Base-by-base conservation (phyloP, 2,329 filamentous ascomycete species). In the Exophiala viscosa region DNA sequence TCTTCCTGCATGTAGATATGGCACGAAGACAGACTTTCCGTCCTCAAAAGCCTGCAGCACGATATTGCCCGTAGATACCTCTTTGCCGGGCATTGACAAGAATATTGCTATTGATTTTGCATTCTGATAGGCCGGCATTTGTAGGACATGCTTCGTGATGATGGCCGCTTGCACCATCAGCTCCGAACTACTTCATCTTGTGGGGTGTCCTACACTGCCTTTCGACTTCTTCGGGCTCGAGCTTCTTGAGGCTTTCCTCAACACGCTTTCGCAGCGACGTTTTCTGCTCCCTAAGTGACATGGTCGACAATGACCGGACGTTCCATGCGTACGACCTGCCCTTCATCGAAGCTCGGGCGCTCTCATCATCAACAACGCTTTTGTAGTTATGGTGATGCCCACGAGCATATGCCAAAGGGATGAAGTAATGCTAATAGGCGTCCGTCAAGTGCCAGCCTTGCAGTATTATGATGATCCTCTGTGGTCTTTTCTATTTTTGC, bases 1-100 rank as follows among this genome's bases (percentile, higher is more conserved):
- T 11, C 67, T 62, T 13, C 64, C 61, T 40, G 62, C 48, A 72
- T 93, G 85, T 47, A 96, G 85, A 67, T 93, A 96, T 0, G 93
- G 93, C 43, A 99, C 85, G 69, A 90, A 97, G 52, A 99, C 90
- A 56, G 85, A 77, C 72, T 97, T 99, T 35, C 88, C 89, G 3
- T 76, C 70, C 5, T 73, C 71, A 20, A 99, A 76, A 10, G 92
- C 91, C 74, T 96, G 83, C 23, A 82, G 81, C 7, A 97, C 89
- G 49, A 97, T 89, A 44, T 78, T 75, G 46, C 85, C 83, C 1
- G 93, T 99, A 62, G 90, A 88, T 20, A 96, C 81, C 73, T 99
- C 93, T 18, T 85, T 87, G 8, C 77, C 74, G 1, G 91, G 90
- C 93, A 99, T 99, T 9, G 92, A 93, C 13, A 99, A 77, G 68